phyloP scores from a whole-genome alignment of 305 asterid species.

The Plantago coronopus region DNA sequence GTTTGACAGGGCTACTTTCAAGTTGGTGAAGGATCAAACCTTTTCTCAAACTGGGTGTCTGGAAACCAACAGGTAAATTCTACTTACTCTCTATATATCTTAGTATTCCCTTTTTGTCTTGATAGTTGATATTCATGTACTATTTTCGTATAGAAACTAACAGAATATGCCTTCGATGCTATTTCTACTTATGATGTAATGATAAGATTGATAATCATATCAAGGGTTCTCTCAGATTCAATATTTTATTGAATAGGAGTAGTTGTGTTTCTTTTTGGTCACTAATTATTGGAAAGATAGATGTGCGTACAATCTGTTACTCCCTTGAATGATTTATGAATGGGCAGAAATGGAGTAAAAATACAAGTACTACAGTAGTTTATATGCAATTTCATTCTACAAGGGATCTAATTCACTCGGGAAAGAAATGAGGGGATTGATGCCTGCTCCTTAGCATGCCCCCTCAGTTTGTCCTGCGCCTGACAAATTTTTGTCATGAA shows the following conservation, averaged over 20 bases:
- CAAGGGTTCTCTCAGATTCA: too few relatives aligned
- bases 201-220: background rate
- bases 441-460: background rate
- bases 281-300: too few relatives aligned
- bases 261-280: too few relatives aligned
- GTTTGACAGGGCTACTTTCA: conserved; percentile 56
- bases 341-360: too few relatives aligned
- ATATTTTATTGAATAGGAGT: too few relatives aligned
- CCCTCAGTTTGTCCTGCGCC: too few relatives aligned
- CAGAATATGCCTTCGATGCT: background rate
- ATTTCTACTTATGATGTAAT: background rate
- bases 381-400: background rate
- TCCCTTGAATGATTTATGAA: too few relatives aligned
- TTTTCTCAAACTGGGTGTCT: conserved; percentile 44
- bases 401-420: background rate
- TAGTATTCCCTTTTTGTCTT: background rate
- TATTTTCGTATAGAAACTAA: background rate
- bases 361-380: too few relatives aligned
- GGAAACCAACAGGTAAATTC: conserved; percentile 57
- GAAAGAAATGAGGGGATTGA: background rate
- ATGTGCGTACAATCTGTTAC: too few relatives aligned
- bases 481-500: too few relatives aligned
- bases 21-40: conserved; percentile 67
- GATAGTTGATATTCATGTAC: background rate
- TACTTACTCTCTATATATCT: background rate